These are phyloP conservation scores for Venustampulla echinocandica DNA, from an alignment of 495 filamentous ascomycete species.

Conservation along the genomic window DNA sequence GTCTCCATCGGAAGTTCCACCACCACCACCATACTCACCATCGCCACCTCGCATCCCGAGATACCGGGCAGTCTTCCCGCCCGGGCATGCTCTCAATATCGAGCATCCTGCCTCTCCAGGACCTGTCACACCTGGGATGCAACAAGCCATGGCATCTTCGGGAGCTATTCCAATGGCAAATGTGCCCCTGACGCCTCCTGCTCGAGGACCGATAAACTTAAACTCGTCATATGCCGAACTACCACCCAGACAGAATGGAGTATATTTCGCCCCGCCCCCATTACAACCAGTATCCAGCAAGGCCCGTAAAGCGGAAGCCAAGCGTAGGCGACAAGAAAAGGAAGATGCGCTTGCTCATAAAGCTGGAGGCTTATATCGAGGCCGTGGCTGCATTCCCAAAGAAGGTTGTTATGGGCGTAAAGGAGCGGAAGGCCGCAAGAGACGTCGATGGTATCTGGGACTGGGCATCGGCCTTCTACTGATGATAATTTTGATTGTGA, in stretches of 20 bases:
- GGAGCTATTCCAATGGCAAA: constrained; percentile 40
- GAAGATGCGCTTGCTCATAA: constrained; percentile 50
- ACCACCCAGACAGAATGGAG: constrained; percentile 16
- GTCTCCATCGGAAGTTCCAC: constrained; percentile 5
- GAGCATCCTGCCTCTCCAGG: constrained; percentile 19
- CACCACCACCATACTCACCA: constrained; percentile 27
- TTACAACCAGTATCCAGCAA: constrained; percentile 30
- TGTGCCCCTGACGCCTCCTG: constrained; percentile 25
- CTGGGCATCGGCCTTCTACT: constrained; percentile 44
- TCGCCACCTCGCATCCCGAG: constrained; percentile 13
- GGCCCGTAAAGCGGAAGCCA: constrained; percentile 35
- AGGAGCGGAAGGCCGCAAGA: constrained; percentile 54
- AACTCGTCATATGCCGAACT: constrained; percentile 23
- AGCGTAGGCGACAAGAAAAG: constrained; percentile 50
- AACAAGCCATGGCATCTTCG: constrained; percentile 31
- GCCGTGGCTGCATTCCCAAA: constrained; percentile 47
- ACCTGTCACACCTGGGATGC: constrained; percentile 22
- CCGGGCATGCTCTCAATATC: constrained; percentile 12
- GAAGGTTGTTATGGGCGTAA: constrained; percentile 53
- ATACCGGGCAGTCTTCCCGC: constrained; percentile 23
- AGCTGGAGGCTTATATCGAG: constrained; percentile 50
- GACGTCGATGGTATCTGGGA: constrained; percentile 50
- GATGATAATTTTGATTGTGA: constrained; percentile 50
- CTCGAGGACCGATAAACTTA: constrained; percentile 25
- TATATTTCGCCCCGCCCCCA: constrained; percentile 7